Evolutionary conservation across 1,284 basidiomycete species (phyloP).

Genomic region (Austroboletus novae-zelandiae): DNA sequence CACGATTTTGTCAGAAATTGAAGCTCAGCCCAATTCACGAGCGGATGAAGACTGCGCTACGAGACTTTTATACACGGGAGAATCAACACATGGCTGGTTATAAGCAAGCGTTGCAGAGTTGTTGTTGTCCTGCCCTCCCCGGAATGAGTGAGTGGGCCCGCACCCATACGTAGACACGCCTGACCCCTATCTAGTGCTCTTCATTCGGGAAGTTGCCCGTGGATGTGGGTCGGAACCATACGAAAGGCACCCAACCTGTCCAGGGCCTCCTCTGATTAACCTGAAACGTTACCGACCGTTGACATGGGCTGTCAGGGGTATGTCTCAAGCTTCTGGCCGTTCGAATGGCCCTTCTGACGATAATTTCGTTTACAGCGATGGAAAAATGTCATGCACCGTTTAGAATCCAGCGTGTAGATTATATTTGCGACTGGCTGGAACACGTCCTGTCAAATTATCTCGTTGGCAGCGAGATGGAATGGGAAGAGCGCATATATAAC

Average conservation of each 20-base stretch:
- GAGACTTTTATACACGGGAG: constrained; percentile 33
- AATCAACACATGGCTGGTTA: constrained; percentile 35
- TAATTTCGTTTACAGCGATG: constrained; percentile 20
- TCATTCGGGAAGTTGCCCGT: constrained; percentile 33
- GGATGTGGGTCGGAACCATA: constrained; percentile 32
- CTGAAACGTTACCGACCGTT: constrained; percentile 35
- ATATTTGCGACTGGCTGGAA: constrained; percentile 33
- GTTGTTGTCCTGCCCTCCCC: constrained; percentile 34
- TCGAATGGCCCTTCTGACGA: constrained; percentile 2
- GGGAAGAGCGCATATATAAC: constrained; percentile 28
- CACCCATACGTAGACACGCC: neutral
- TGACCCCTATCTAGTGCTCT: constrained; percentile 28
- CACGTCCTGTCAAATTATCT: constrained; percentile 28
- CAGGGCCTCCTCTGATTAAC: constrained; percentile 30
- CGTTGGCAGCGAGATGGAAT: constrained; percentile 29
- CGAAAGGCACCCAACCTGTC: constrained; percentile 26
- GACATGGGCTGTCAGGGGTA: constrained; percentile 36
- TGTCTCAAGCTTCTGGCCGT: constrained; percentile 5
- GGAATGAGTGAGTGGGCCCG: constrained; percentile 27
- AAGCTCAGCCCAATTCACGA: constrained; percentile 27
- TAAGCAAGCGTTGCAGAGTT: constrained; percentile 35
- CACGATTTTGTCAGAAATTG: constrained; percentile 13
- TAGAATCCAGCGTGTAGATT: constrained; percentile 31
- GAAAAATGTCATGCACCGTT: constrained; percentile 35
- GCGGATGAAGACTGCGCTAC: constrained; percentile 19